These are phyloP conservation scores for Rhizophora mangle DNA, from an alignment of 345 rosid species.

Conservation along the genomic window DNA sequence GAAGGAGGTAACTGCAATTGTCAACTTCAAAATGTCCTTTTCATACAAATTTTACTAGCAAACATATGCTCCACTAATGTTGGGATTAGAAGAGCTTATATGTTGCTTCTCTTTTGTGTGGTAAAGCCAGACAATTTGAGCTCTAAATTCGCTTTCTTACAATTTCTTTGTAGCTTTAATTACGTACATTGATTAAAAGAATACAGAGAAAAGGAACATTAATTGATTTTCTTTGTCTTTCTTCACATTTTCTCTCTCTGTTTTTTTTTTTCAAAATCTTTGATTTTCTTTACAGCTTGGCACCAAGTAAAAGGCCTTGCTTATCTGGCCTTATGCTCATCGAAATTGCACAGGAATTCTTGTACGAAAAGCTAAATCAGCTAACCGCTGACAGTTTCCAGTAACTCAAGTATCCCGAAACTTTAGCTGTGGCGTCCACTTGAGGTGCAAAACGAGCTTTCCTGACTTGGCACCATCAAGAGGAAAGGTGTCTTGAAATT, in stretches of 20 bases:
- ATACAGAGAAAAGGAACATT: too few species aligned
- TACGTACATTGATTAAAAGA: background rate
- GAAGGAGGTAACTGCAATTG: too few species aligned
- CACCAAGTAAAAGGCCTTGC: background rate
- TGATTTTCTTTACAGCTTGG: conserved; percentile 3
- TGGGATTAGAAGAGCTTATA: too few species aligned
- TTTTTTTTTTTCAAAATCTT: background rate
- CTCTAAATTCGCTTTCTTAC: too few species aligned
- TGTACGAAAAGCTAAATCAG: background rate
- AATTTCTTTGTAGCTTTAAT: background rate
- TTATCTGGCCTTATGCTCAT: background rate
- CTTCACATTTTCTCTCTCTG: background rate
- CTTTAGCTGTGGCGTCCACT: conserved; percentile 71
- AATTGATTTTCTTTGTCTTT: too few species aligned
- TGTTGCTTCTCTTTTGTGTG: too few species aligned
- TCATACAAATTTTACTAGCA: too few species aligned
- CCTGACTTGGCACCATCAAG: conserved; percentile 72
- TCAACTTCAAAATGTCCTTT: too few species aligned
- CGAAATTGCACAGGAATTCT: background rate
- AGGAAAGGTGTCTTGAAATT: conserved; percentile 50
- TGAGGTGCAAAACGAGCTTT: conserved; percentile 56
- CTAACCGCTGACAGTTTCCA: background rate
- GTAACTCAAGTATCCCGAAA: conserved; percentile 42
- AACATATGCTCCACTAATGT: too few species aligned
- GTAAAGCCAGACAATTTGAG: too few species aligned